These are phyloP conservation scores for Colletotrichum musae DNA, from an alignment of 2,329 filamentous ascomycete genomes.

Conservation along the genomic window DNA sequence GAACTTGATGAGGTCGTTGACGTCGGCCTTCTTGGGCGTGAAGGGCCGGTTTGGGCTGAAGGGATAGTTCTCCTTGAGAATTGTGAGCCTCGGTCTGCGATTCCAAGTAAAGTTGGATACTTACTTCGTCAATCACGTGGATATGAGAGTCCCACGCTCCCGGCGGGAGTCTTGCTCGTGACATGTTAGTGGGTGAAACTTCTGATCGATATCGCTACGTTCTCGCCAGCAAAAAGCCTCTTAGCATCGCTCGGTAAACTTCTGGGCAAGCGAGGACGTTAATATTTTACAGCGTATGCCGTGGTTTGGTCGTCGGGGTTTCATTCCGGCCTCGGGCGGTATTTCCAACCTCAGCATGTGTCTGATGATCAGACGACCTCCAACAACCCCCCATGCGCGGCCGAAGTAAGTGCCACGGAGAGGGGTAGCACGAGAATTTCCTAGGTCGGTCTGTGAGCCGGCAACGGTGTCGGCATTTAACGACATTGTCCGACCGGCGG, in stretches of 20 bases:
- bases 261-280: neutral
- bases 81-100: neutral
- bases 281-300: too few relatives aligned
- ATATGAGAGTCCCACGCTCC: conserved; percentile 18
- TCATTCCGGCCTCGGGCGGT: too few relatives aligned
- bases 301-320: too few relatives aligned
- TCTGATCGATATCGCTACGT: neutral
- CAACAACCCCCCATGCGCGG: too few relatives aligned
- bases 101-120: neutral
- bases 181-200: neutral
- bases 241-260: neutral
- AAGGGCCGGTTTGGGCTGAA: conserved; percentile 1
- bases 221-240: neutral
- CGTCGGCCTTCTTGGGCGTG: conserved; percentile 9
- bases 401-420: too few relatives aligned
- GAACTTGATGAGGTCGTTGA: conserved; percentile 2
- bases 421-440: too few relatives aligned
- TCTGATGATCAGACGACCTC: too few relatives aligned
- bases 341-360: too few relatives aligned
- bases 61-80: neutral
- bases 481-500: too few relatives aligned
- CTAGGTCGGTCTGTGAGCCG: too few relatives aligned
- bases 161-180: neutral
- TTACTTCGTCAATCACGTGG: conserved; percentile 17
- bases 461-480: too few relatives aligned